Base-by-base conservation (phyloP, 352 stramenopile species). In the Elongisporangium senticosum region DNA sequence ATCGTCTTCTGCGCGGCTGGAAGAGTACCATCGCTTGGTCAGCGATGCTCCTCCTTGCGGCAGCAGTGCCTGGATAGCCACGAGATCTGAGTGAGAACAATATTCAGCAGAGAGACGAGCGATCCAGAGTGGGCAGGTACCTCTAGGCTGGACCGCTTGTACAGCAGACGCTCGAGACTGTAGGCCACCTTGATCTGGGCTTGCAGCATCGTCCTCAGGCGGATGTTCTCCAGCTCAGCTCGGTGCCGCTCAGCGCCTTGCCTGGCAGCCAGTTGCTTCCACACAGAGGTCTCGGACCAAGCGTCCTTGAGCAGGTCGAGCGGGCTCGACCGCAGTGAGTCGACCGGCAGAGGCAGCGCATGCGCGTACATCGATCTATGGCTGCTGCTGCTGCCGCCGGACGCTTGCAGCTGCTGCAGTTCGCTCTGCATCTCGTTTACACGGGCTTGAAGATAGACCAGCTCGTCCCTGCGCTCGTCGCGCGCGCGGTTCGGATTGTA, bases 201-300 rank as follows among this genome's bases (percentile, higher is more conserved):
- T 28, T 70, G 69, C 8, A 80, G 61, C 62, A 74, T 66, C 8
- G 59, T 28, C 39, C 73, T 75, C 49, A 80, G 68, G 28, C 67
- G 61, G 2, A 61, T 17, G 48, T 75, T 75, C 23, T 72, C 64
- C 39, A 51, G 49, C 48, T 75, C 64, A 5, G 56, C 55, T 21
- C 55, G 53, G 5, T 26, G 23, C 23, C 23, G 23, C 23, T 26
- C 23, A 26, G 23, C 23, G 23, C 23, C 23, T 5, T 26, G 23
- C 5, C 23, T 26, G 23, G 23, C 23, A 5, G 23, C 23, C 23
- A 26, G 23, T 26, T 26, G 23, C 23, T 26, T 26, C 23, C 23
- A 26, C 23, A 26, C 23, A 5, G 23, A 26, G 23, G 23, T 26
- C 2, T 26, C 5, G 23, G 23, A 26, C 23, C 23, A 37, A 2